Percentiles rank a stretch among this genome's conserved stretches.
Evolutionary conservation across 148 eudicot genomes (phyloP).

Genomic region (Rhododendron mucronatum): DNA sequence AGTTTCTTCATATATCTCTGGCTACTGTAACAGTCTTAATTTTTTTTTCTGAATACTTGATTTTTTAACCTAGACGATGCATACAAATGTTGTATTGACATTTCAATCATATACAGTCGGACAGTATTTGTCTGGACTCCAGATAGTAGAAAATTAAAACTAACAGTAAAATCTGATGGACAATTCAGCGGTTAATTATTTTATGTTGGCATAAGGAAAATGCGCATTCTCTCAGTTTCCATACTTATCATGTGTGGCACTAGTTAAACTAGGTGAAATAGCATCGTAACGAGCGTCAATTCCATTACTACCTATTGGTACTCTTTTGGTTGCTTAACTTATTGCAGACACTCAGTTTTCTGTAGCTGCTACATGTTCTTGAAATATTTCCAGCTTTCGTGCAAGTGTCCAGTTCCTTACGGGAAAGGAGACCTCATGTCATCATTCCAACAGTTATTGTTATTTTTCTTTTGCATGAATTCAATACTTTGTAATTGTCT

Average conservation of each 20-base stretch:
- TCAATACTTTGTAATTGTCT: not conserved
- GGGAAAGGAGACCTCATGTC: not conserved
- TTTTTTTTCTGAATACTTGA: not conserved
- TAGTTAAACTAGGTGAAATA: not conserved
- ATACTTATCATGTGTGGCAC: not conserved
- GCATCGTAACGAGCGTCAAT: not conserved
- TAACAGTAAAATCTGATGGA: not conserved
- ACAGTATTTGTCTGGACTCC: not conserved
- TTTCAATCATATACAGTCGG: not conserved
- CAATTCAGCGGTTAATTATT: not conserved
- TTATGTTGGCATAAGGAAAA: not conserved
- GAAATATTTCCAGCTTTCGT: not conserved
- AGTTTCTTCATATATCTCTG: constrained; percentile 1
- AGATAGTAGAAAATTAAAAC: not conserved
- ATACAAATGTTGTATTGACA: not conserved
- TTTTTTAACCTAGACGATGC: not conserved
- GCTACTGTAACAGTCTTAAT: not conserved
- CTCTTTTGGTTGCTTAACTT: not conserved
- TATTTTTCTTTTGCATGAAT: not conserved
- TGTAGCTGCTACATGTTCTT: not conserved
- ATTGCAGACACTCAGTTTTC: not conserved
- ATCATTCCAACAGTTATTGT: not conserved
- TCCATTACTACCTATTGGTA: not conserved
- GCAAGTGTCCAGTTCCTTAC: not conserved
- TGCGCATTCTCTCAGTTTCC: not conserved